Percentiles rank a stretch among this genome's conserved stretches.
phyloP scores from a whole-genome alignment of 768 basidiomycete species.

The Trametes cinnabarina region DNA sequence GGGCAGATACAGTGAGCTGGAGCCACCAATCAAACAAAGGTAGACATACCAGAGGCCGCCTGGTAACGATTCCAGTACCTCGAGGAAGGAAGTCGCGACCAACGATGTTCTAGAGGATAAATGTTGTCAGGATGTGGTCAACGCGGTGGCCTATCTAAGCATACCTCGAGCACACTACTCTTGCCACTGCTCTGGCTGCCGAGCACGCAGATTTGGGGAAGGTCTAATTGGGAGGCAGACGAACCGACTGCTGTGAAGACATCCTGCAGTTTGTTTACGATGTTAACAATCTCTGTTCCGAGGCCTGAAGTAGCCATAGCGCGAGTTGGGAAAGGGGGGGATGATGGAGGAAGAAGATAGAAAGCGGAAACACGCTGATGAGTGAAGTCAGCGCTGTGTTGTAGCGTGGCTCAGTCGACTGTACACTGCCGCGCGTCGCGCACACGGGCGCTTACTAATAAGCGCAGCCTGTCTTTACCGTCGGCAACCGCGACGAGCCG shows the following conservation, averaged over 20 bases:
- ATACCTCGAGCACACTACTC: slow-evolving; percentile 88
- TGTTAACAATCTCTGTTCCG: slow-evolving; percentile 76
- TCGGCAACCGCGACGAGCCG: background rate
- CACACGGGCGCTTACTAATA: slow-evolving; percentile 3
- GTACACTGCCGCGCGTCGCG: slow-evolving; percentile 17
- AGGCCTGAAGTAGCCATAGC: slow-evolving; percentile 52
- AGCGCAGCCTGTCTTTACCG: background rate
- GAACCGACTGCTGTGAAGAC: slow-evolving; percentile 84
- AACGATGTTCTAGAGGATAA: slow-evolving; percentile 78
- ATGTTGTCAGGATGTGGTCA: background rate
- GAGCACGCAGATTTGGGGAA: slow-evolving; percentile 89
- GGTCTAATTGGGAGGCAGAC: slow-evolving; percentile 75
- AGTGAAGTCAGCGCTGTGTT: background rate
- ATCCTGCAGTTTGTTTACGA: slow-evolving; percentile 89
- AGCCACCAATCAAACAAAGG: background rate
- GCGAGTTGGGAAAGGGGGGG: background rate
- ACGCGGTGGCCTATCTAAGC: slow-evolving; percentile 17
- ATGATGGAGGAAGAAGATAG: slow-evolving; percentile 6
- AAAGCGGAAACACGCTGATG: background rate
- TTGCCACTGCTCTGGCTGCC: slow-evolving; percentile 92
- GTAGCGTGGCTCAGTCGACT: background rate
- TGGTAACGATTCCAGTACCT: slow-evolving; percentile 97
- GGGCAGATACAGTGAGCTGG: background rate
- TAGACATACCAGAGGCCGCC: slow-evolving; percentile 83
- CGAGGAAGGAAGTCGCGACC: slow-evolving; percentile 98